Base-by-base conservation (phyloP, 2,329 filamentous ascomycete species). In the Lithohypha guttulata region DNA sequence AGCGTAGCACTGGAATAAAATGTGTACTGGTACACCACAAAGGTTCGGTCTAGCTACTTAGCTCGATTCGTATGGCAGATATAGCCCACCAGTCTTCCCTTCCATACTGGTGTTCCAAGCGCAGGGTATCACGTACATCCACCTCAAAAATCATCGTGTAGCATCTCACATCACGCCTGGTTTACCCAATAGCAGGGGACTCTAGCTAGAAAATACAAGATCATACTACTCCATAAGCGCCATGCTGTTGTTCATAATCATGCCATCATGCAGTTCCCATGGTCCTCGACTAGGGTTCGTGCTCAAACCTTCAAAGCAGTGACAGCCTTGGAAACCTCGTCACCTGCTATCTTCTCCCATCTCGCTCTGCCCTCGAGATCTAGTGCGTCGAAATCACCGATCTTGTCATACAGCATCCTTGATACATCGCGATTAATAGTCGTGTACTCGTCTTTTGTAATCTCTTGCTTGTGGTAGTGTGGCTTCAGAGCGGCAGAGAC, bases 341-440 rank as follows among this genome's bases (percentile, higher is more conserved):
- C 73, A 13, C 69, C 74, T 10, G 86, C 87, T 53, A 84, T 71
- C 50, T 72, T 76, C 62, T 93, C 83, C 72, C 85, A 85, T 33
- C 71, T 72, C 47, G 73, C 73, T 42, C 77, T 73, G 41, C 75
- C 74, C 19, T 76, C 73, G 15, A 80, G 71, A 52, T 82, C 74
- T 20, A 91, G 69, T 17, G 67, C 61, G 14, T 69, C 62, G 10
- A 69, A 68, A 25, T 68, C 68, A 4, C 69, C 69, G 18, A 76
- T 70, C 32, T 66, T 65, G 21, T 78, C 85, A 61, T 98, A 98
- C 42, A 98, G 68, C 63, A 81, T 83, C 42, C 85, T 80, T 28
- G 85, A 95, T 22, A 96, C 79, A 44, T 82, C 80, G 46, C 86
- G 79, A 57, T 96, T 96, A 61, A 96, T 94, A 41, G 77, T 77